Evolutionary conservation across 2,329 filamentous ascomycete species (phyloP), one percentile per base, ranked within the genome.

Genomic region (Ceratocystis cubensis): DNA sequence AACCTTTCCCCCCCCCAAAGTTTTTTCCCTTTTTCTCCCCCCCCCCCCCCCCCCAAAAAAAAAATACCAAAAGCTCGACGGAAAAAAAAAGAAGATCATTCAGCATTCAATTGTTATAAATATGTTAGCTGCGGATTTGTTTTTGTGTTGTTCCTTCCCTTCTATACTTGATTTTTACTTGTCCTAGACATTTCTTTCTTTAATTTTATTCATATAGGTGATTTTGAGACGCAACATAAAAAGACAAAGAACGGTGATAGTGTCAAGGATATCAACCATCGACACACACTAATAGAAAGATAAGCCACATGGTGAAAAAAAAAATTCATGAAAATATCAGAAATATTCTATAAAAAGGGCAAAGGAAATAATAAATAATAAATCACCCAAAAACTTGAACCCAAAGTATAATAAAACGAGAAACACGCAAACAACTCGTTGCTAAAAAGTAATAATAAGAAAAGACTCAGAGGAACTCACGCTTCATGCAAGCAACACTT

Each of bases 81-180:
- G 50, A 65, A 57, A 45, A 37, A 56, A 65, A 65, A 44, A 41
- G 63, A 37, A 10, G 45, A 20, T 64, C n/a, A 41, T 56, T 37
- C 20, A 25, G 41, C 41, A 64, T 53, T 37, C n/a, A 25, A 30
- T 56, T 53, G 62, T 56, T 65, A 56, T 59, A 30, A 57, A 65
- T 8, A 25, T 44, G 44, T 33, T 44, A 7, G 20, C 17, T 48
- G 20, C 20, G 22, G 30, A 41, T 13, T 33, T 2, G 17, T 45
- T 46, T 15, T 50, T 13, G 15, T 59, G 44, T 17, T 17, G 20
- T 30, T 28, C n/a, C 13, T 41, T 56, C 17, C 2, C 20, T 61
- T 46, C 20, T 59, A 30, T 28, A 28, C 20, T 56, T 50, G 10
- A 50, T 56, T 56, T 56, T 25, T 13, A 48, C 50, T 56, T 25